phyloP scores from a whole-genome alignment of 2,329 filamentous ascomycete species.

The Salinomyces thailandicus region DNA sequence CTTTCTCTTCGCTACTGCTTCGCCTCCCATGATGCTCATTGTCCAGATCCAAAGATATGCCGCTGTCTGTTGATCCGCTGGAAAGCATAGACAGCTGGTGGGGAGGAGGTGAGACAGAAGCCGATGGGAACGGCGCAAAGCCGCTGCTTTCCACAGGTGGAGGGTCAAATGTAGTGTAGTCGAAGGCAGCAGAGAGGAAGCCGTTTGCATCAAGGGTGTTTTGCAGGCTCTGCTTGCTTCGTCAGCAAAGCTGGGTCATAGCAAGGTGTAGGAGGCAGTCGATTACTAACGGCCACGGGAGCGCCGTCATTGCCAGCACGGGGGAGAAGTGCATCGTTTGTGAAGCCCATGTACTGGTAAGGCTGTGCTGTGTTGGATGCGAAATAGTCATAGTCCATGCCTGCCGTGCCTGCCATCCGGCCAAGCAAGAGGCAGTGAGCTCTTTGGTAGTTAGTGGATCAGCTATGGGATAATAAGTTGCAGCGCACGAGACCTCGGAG shows the following conservation, averaged over 20 bases:
- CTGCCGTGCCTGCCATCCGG: too few species aligned
- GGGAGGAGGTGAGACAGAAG: constrained; percentile 18
- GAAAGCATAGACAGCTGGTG: constrained; percentile 16
- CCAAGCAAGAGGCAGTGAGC: too few species aligned
- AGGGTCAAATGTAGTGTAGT: constrained; percentile 11
- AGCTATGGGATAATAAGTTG: too few species aligned
- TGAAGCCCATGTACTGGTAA: constrained; percentile 35
- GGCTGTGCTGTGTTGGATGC: constrained; percentile 33
- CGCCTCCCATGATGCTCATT: constrained; percentile 19
- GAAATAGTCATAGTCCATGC: constrained; percentile 51
- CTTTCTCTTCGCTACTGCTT: constrained; percentile 39
- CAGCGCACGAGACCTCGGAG: too few species aligned
- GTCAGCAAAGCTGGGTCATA: background rate
- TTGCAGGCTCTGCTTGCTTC: constrained; percentile 18
- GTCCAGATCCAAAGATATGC: constrained; percentile 31
- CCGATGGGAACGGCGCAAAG: constrained; percentile 12
- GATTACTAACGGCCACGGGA: constrained; percentile 19
- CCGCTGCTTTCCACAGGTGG: constrained; percentile 10
- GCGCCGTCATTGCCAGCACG: constrained; percentile 30
- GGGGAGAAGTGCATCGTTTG: constrained; percentile 31
- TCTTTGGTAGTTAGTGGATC: too few species aligned
- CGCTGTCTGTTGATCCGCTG: constrained; percentile 34
- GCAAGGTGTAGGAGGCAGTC: background rate
- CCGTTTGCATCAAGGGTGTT: constrained; percentile 13
- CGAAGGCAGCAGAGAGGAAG: constrained; percentile 13